These are phyloP conservation scores for Aaosphaeria pasadenensis DNA, from an alignment of 2,329 filamentous ascomycete species.

Conservation along the genomic window DNA sequence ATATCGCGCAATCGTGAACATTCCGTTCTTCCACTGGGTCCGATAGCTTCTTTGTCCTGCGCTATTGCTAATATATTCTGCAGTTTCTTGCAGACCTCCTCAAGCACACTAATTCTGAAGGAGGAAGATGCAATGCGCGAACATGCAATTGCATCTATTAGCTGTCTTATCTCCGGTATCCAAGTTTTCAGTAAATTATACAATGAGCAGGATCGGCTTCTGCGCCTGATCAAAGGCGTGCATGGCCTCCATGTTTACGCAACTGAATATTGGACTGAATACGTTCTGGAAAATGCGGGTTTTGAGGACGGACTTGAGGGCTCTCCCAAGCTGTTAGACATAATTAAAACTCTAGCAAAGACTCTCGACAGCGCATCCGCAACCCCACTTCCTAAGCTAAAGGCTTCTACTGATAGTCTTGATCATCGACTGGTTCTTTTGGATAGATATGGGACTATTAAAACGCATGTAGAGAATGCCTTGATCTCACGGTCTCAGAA, in stretches of 20 bases:
- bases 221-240: conserved; percentile 11
- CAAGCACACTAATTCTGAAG: conserved; percentile 1
- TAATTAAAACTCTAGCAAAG: too few relatives aligned
- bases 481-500: not conserved
- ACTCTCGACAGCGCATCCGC: too few relatives aligned
- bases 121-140: not conserved
- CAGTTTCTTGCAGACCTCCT: not conserved
- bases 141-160: conserved; percentile 5
- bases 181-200: conserved; percentile 4
- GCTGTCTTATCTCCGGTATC: conserved; percentile 6
- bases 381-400: not conserved
- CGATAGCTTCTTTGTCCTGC: too few relatives aligned
- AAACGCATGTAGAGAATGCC: not conserved
- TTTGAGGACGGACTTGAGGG: not conserved
- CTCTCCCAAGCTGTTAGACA: not conserved
- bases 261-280: conserved; percentile 13
- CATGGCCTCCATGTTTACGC: conserved; percentile 14
- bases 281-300: conserved; percentile 3
- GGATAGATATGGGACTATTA: not conserved
- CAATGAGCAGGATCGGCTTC: conserved; percentile 1
- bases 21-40: too few relatives aligned
- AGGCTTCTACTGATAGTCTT: conserved; percentile 1
- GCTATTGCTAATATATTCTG: too few relatives aligned
- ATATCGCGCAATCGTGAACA: too few relatives aligned
- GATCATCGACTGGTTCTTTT: not conserved